A percentile compares a stretch with the other conserved stretches of the same genome.
Evolutionary conservation across 2,329 filamentous ascomycete genomes (phyloP).

Genomic region (Sporothrix euskadiensis): DNA sequence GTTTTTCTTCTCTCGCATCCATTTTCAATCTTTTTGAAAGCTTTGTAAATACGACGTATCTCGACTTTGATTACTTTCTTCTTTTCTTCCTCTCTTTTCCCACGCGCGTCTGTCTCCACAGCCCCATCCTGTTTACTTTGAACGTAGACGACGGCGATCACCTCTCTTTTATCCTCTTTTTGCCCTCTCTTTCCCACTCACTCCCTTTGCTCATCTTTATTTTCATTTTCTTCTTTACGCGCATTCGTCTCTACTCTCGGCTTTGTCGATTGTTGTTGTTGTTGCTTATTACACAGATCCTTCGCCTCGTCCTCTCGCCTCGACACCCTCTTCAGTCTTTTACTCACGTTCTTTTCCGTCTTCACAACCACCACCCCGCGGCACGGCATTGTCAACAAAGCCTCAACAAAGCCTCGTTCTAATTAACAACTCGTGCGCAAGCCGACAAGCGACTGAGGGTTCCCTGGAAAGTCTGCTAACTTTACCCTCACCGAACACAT

Average conservation of each 20-base stretch:
- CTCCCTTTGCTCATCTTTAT: neutral
- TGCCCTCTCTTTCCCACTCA: neutral
- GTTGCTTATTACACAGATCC: neutral
- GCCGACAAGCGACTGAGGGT: neutral
- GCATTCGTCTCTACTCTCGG: neutral
- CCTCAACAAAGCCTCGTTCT: conserved; percentile 11
- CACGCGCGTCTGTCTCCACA: neutral
- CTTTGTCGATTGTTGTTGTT: neutral
- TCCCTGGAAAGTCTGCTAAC: neutral
- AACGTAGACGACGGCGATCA: neutral
- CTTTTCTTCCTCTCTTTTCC: neutral
- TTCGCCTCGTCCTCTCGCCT: neutral
- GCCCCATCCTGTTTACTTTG: conserved; percentile 11
- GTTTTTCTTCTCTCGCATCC: neutral
- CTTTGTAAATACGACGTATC: neutral
- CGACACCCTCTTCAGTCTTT: neutral
- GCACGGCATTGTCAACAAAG: conserved; percentile 19
- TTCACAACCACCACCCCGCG: neutral
- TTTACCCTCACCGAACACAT: neutral
- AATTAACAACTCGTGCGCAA: neutral
- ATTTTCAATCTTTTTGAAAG: neutral
- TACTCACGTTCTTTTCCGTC: neutral
- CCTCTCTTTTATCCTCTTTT: neutral
- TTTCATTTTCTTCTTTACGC: conserved; percentile 26
- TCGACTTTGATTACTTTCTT: neutral